A percentile compares a stretch with the other conserved stretches of the same genome.
These are phyloP conservation scores for Cyberlindnera xishuangbannaensis DNA, from an alignment of 805 yeast genomes.

Conservation along the genomic window DNA sequence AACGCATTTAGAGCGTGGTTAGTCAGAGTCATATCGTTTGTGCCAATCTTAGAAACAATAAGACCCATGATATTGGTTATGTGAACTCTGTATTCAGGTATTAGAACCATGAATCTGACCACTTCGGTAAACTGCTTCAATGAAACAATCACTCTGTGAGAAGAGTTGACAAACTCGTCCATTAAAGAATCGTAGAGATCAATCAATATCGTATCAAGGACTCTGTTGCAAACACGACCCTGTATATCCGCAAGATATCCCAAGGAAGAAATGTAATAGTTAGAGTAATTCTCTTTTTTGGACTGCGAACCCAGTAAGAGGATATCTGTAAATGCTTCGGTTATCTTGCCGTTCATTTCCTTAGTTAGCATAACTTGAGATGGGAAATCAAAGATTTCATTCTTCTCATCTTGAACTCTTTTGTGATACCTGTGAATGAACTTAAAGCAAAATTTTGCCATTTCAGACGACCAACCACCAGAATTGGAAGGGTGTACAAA, in stretches of 20 bases:
- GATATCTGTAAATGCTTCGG: conserved; percentile 41
- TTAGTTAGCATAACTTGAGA: conserved; percentile 25
- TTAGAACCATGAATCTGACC: conserved; percentile 58
- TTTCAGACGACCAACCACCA: conserved; percentile 80
- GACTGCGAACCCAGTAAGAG: conserved; percentile 73
- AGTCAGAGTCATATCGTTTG: conserved; percentile 77
- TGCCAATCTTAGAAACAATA: conserved; percentile 76
- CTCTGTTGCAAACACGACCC: conserved; percentile 36
- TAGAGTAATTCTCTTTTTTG: conserved; percentile 51
- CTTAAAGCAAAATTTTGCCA: conserved; percentile 59
- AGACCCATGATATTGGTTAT: conserved; percentile 66
- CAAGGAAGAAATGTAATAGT: conserved; percentile 53
- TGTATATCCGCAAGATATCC: conserved; percentile 53
- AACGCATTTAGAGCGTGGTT: conserved; percentile 62
- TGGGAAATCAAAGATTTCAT: conserved; percentile 27
- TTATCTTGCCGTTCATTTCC: conserved; percentile 29
- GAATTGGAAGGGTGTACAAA: conserved; percentile 87
- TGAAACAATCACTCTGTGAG: conserved; percentile 75
- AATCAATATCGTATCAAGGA: conserved; percentile 48
- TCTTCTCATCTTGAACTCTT: conserved; percentile 46
- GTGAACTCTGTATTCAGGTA: conserved; percentile 69
- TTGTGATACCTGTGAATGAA: conserved; percentile 56
- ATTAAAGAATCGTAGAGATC: conserved; percentile 76
- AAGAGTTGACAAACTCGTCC: conserved; percentile 59
- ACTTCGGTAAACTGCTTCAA: conserved; percentile 60